Percentiles rank a stretch among this genome's conserved stretches.
phyloP scores from a whole-genome alignment of 129 eudicot species.

The Helichrysum umbraculigerum region DNA sequence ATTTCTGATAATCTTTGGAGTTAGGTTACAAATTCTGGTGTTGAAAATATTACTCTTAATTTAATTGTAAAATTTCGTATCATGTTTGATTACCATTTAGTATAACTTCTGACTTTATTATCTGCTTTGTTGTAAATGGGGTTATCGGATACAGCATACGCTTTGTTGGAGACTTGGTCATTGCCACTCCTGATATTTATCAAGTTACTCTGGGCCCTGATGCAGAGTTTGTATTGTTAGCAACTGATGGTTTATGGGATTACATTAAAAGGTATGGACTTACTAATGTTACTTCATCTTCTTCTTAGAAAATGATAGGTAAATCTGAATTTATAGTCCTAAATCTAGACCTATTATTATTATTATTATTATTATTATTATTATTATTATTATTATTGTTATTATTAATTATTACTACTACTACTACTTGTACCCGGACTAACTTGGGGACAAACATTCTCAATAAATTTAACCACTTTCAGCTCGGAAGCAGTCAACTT shows the following conservation, averaged over 20 bases:
- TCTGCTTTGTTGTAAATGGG: slow-evolving; percentile 1
- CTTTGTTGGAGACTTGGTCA: slow-evolving; percentile 78
- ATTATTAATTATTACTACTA: too few relatives aligned
- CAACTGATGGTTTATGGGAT: slow-evolving; percentile 99
- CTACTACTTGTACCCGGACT: not conserved
- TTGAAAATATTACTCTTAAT: too few relatives aligned
- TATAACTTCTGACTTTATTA: not conserved
- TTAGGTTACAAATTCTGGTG: not conserved
- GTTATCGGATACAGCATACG: slow-evolving; percentile 48
- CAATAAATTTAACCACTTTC: slow-evolving; percentile 33
- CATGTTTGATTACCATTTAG: slow-evolving; percentile 5
- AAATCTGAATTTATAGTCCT: too few relatives aligned
- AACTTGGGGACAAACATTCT: slow-evolving; percentile 12
- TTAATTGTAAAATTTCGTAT: not conserved
- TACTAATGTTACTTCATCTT: not conserved
- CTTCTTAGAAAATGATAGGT: not conserved
- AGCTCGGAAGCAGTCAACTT: slow-evolving; percentile 79
- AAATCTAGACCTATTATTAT: too few relatives aligned
- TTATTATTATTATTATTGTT: too few relatives aligned
- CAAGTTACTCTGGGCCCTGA: slow-evolving; percentile 71
- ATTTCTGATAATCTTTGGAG: not conserved
- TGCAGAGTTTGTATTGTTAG: slow-evolving; percentile 79
- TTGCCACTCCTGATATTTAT: slow-evolving; percentile 78
- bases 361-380: too few relatives aligned
- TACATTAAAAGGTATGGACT: slow-evolving; percentile 78